phyloP scores from a whole-genome alignment of 192 early-diverging fungal species.

The Obelidium mucronatum region DNA sequence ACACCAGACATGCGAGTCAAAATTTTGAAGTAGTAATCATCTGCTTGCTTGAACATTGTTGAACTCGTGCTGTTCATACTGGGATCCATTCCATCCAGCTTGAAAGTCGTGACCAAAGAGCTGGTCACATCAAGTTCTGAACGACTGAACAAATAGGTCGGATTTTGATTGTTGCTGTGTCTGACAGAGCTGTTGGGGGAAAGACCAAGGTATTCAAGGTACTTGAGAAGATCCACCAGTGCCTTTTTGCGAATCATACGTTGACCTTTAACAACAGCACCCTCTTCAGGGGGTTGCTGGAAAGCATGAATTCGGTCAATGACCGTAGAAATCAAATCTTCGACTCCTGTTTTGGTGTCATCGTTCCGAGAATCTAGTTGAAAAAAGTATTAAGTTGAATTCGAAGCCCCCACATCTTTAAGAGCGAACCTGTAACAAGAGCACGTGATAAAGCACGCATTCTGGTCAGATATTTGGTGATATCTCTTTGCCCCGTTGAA shows the following conservation, averaged over 20 bases:
- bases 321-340: conserved; percentile 47
- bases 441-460: conserved; percentile 6
- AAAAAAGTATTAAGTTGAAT: background rate
- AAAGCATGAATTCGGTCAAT: conserved; percentile 51
- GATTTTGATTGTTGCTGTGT: conserved; percentile 41
- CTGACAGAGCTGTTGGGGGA: conserved; percentile 43
- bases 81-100: conserved; percentile 7
- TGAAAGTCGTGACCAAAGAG: background rate
- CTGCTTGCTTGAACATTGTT: conserved; percentile 60
- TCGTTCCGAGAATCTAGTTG: conserved; percentile 32
- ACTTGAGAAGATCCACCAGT: conserved; percentile 77
- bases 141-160: conserved; percentile 40
- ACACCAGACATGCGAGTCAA: conserved; percentile 71
- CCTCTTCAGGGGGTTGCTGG: conserved; percentile 40
- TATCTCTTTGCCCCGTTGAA: background rate
- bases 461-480: background rate
- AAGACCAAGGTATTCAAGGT: conserved; percentile 71
- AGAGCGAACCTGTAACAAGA: conserved; percentile 12
- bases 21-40: conserved; percentile 74
- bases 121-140: conserved; percentile 17
- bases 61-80: conserved; percentile 6
- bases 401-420: background rate
- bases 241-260: conserved; percentile 79
- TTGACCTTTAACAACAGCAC: conserved; percentile 61
- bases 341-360: conserved; percentile 29